Evolutionary conservation across 1,284 basidiomycete genomes (phyloP).

Genomic region (Mycena citricolor): DNA sequence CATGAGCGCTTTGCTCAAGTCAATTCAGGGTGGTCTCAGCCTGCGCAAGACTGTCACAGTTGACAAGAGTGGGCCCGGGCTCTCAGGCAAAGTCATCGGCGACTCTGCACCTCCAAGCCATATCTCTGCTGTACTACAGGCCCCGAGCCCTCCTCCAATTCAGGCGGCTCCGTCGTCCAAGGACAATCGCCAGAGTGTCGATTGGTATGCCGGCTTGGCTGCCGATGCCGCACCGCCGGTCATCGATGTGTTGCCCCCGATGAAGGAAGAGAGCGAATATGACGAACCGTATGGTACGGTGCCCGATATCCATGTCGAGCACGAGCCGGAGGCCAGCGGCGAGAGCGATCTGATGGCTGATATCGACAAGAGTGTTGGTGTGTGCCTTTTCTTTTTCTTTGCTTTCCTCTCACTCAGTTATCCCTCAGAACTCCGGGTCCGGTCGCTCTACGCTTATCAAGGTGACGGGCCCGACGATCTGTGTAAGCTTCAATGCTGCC

Average conservation of each 20-base stretch:
- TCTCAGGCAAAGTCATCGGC: slow-evolving; percentile 78
- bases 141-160: slow-evolving; percentile 40
- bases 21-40: slow-evolving; percentile 80
- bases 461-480: slow-evolving; percentile 88
- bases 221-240: slow-evolving; percentile 54
- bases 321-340: slow-evolving; percentile 29
- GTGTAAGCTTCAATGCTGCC: slow-evolving; percentile 46
- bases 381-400: slow-evolving; percentile 25
- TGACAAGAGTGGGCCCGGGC: slow-evolving; percentile 74
- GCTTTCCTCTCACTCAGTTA: slow-evolving; percentile 11
- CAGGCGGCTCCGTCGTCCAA: slow-evolving; percentile 15
- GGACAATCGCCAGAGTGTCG: slow-evolving; percentile 79
- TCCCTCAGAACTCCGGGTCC: slow-evolving; percentile 62
- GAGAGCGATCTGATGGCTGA: slow-evolving; percentile 65
- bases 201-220: slow-evolving; percentile 91
- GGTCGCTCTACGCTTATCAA: slow-evolving; percentile 81
- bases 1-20: slow-evolving; percentile 70
- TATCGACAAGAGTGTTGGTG: slow-evolving; percentile 71
- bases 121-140: slow-evolving; percentile 51
- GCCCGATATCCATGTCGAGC: slow-evolving; percentile 61
- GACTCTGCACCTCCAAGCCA: slow-evolving; percentile 75
- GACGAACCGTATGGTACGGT: slow-evolving; percentile 33
- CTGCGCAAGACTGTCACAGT: slow-evolving; percentile 82
- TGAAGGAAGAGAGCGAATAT: slow-evolving; percentile 58
- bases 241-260: slow-evolving; percentile 53